Evolutionary conservation across 1,284 basidiomycete genomes (phyloP).

Genomic region (Gastroboletus turbinatus): DNA sequence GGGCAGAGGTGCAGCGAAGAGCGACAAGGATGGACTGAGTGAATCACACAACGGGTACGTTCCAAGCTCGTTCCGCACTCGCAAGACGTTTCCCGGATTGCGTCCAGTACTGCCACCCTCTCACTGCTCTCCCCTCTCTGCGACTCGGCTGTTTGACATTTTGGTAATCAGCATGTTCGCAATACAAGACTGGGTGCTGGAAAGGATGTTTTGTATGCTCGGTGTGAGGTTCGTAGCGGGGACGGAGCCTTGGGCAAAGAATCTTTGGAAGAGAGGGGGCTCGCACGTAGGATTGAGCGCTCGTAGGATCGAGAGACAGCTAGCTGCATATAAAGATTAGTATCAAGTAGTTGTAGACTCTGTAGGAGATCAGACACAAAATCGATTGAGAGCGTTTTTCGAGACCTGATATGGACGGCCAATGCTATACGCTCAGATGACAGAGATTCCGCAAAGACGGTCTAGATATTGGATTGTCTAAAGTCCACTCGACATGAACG

Average conservation of each 20-base stretch:
- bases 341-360: neutral
- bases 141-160: neutral
- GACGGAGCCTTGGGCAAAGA: conserved; percentile 47
- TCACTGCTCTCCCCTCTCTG: no score
- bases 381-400: neutral
- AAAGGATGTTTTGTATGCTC: conserved; percentile 12
- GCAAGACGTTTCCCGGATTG: neutral
- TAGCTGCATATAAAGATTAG: neutral
- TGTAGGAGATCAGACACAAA: neutral
- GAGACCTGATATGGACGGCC: neutral
- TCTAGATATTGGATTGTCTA: conserved; percentile 15
- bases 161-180: neutral
- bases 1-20: neutral
- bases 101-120: neutral
- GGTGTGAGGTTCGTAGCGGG: conserved; percentile 45
- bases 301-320: neutral
- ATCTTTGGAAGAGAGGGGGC: conserved; percentile 38
- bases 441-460: neutral
- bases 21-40: no score
- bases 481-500: neutral
- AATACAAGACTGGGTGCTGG: neutral
- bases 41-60: neutral
- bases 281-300: neutral
- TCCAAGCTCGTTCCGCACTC: neutral
- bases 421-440: neutral